Conservation (phyloP, 495 filamentous ascomycete genomes). For the Amniculicola lignicola region DNA sequence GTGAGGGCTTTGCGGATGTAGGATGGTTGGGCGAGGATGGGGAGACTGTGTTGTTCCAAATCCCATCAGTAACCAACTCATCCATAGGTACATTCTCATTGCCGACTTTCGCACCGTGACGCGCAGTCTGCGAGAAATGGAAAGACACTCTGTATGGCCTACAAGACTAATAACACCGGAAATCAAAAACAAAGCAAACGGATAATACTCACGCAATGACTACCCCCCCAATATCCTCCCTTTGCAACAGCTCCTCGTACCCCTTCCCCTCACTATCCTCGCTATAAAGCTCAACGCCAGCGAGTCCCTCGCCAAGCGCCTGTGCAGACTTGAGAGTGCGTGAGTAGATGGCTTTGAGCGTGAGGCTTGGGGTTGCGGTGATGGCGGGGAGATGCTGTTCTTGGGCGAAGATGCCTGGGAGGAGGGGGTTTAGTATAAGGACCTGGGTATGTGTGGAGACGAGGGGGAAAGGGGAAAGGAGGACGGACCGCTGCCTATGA, state of each 20-base stretch:
- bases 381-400: conserved; percentile 53
- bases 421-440: too few species aligned
- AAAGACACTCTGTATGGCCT: too few species aligned
- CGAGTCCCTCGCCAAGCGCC: conserved; percentile 21
- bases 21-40: conserved; percentile 56
- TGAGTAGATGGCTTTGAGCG: conserved; percentile 46
- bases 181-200: not conserved
- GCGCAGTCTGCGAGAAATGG: too few species aligned
- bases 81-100: too few species aligned
- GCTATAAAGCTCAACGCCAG: conserved; percentile 49
- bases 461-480: too few species aligned
- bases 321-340: conserved; percentile 41
- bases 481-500: too few species aligned
- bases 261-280: conserved; percentile 56
- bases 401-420: conserved; percentile 47
- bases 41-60: conserved; percentile 44
- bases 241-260: conserved; percentile 60
- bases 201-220: conserved; percentile 59
- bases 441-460: too few species aligned
- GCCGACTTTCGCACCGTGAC: too few species aligned
- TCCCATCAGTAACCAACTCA: too few species aligned
- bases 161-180: too few species aligned
- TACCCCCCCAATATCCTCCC: conserved; percentile 64
- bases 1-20: conserved; percentile 59
- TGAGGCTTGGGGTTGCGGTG: conserved; percentile 20